Base-by-base conservation (phyloP, 73 alveolate genomes). In the Diophrys sp. region DNA sequence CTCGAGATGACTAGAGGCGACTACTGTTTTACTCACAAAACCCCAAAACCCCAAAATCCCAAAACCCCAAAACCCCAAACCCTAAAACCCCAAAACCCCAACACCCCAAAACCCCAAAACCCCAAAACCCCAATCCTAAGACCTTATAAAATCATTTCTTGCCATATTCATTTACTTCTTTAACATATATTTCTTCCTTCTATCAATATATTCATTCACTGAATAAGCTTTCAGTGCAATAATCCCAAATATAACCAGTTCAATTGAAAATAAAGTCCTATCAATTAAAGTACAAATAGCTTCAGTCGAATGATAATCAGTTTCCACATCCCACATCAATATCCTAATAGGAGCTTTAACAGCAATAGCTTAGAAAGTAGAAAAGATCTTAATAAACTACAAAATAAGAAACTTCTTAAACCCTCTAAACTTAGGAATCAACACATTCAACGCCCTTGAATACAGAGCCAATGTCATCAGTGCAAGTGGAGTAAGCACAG, bases 231-330 rank as follows among this genome's bases (percentile, higher is more conserved):
- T 44, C 5, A 44, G 62, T 44, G 62, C 62, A 44, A 44, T 44
- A 44, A 44, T 18, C 5, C n/a, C 62, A 44, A 44, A 44, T 44
- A 44, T 44, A 44, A 5, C 5, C 18, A 44, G 18, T 44, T 44
- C 62, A 44, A 44, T 18, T 11, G n/a, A 11, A 44, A 44, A 44
- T 11, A 18, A 5, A 11, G 62, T 44, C 18, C 62, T 44, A 44
- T 44, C 62, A 44, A 44, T 44, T 44, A 44, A 44, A 44, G 62
- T 44, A 44, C 62, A 44, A 44, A 44, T 44, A 44, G 62, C 62
- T 44, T 44, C 62, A 44, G 62, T 44, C n/a, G 62, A 44, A 44
- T 44, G 62, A 44, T 44, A 44, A 44, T 44, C 62, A 11, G 62
- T 44, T 11, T 44, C 62, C 18, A 44, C 62, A 44, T 44, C 62